Percentiles rank a stretch among this genome's conserved stretches.
Evolutionary conservation across 169 alveolate genomes (phyloP).

Genomic region (Cryptosporidium parvum): DNA sequence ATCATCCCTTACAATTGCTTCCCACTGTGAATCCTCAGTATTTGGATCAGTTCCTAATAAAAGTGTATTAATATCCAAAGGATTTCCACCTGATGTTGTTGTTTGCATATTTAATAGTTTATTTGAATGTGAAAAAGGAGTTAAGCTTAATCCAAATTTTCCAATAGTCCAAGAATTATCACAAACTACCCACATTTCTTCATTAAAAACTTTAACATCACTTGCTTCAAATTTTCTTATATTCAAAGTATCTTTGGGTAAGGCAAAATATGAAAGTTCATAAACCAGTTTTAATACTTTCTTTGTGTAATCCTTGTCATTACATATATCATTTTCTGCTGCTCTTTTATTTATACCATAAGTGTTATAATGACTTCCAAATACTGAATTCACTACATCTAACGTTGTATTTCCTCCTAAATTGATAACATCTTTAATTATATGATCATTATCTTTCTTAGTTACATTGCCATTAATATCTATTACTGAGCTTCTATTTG

Average conservation of each 20-base stretch:
- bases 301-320: slow-evolving; percentile 62
- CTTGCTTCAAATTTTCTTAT: slow-evolving; percentile 70
- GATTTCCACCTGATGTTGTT: slow-evolving; percentile 64
- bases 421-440: neutral
- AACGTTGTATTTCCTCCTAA: neutral
- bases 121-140: slow-evolving; percentile 54
- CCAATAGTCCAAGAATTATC: slow-evolving; percentile 74
- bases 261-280: slow-evolving; percentile 66
- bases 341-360: slow-evolving; percentile 64
- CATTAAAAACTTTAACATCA: slow-evolving; percentile 65
- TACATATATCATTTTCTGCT: slow-evolving; percentile 42
- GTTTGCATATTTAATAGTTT: slow-evolving; percentile 41
- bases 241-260: slow-evolving; percentile 53
- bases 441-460: neutral
- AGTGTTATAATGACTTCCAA: slow-evolving; percentile 48
- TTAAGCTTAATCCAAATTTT: slow-evolving; percentile 59
- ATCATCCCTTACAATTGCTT: slow-evolving; percentile 57
- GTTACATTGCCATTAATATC: neutral
- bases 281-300: slow-evolving; percentile 53
- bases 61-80: slow-evolving; percentile 27
- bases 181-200: slow-evolving; percentile 72
- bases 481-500: neutral
- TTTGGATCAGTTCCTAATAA: slow-evolving; percentile 59
- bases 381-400: slow-evolving; percentile 12
- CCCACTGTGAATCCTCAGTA: slow-evolving; percentile 65